These are phyloP conservation scores for Trichoderma guizhouense DNA, from an alignment of 2,329 filamentous ascomycete genomes.

Conservation along the genomic window DNA sequence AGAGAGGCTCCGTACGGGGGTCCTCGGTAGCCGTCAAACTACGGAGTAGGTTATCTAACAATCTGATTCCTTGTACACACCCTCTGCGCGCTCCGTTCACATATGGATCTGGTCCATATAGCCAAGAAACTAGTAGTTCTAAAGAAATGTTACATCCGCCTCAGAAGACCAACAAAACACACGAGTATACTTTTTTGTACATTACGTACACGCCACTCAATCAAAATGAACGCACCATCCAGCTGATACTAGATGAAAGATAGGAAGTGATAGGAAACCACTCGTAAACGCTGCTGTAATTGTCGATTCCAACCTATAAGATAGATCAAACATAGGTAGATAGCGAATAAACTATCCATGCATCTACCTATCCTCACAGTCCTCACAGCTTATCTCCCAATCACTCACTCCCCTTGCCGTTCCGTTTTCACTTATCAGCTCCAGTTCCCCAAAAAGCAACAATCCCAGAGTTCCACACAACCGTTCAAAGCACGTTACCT, in stretches of 20 bases:
- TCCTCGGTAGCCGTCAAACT: neutral
- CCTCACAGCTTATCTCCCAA: neutral
- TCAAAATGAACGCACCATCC: neutral
- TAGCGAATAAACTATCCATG: neutral
- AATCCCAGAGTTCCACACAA: conserved; percentile 6
- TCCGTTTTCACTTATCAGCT: neutral
- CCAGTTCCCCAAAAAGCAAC: neutral
- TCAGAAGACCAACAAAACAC: neutral
- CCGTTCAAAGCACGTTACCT: neutral
- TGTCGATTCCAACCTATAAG: neutral
- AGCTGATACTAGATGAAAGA: neutral
- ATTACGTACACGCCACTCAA: neutral
- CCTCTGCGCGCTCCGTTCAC: neutral
- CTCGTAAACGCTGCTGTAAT: neutral
- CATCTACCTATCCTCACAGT: neutral
- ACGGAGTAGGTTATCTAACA: neutral
- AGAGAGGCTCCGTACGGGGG: neutral
- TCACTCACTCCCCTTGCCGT: neutral
- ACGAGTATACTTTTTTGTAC: neutral
- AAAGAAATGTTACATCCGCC: conserved; percentile 16
- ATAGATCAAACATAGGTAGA: neutral
- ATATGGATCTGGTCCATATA: neutral
- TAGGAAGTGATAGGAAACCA: neutral
- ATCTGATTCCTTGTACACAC: neutral
- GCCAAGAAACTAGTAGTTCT: neutral